Evolutionary conservation across 768 basidiomycete genomes (phyloP), one percentile per base, ranked within the genome.

Genomic region (Rhodotorula babjevae): DNA sequence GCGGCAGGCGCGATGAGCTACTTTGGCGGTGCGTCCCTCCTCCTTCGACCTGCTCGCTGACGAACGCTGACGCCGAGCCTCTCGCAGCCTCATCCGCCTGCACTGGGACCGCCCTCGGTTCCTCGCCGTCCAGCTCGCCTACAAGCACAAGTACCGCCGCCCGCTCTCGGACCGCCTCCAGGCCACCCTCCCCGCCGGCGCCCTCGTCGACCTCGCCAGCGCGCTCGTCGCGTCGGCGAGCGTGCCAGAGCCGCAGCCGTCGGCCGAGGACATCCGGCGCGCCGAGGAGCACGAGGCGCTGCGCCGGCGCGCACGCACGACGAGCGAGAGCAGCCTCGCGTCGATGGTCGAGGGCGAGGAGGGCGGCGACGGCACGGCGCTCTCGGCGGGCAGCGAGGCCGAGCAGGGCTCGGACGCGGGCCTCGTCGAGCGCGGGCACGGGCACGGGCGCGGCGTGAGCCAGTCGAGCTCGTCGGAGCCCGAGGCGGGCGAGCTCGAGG

Each of bases 101-200:
- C 74, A 72, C 62, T 75, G 74, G 71, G 53, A 72, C 42, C 67
- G 65, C 5, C 52, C 71, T 16, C 74, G 74, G 25, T 69, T 67
- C 62, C 46, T n/a, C 25, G 49, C 52, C 27, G 46, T 75, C 6
- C 65, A 69, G 47, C 21, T 40, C 10, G 67, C 68, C 16, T 75
- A 58, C 71, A 29, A 61, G 58, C 25, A 49, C 9, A 75, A 75
- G 62, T 69, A 70, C 65, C 42, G 65, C 25, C 40, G 46, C 53
- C 1, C 33, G 2, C 53, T 75, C 52, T 7, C 25, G n/a, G 50
- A 69, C 3, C 64, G 61, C 3, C 31, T 72, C 31, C 23, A 10
- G n/a, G 19, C 62, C 29, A 29, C 59, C 23, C 42, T 60, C n/a
- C 64, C 69, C 8, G 44, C 61, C 11, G 58, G 61, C 53, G 46